Evolutionary conservation across 1,284 basidiomycete genomes (phyloP).

Genomic region (Moesziomyces globuligerus): DNA sequence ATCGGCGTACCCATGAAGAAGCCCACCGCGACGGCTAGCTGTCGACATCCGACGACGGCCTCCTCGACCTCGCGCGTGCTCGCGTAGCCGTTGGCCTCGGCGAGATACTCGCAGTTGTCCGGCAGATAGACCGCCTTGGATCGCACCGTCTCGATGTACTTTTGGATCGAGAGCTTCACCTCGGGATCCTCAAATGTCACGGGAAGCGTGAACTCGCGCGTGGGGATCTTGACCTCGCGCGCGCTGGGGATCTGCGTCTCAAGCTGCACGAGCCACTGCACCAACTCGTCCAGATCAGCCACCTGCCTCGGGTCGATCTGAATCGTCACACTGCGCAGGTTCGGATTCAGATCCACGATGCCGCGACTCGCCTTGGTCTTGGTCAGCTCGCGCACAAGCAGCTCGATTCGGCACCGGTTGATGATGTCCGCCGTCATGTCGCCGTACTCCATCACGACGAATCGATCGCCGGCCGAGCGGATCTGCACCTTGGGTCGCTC

Average conservation of each 20-base stretch:
- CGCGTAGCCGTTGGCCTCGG: slow-evolving; percentile 74
- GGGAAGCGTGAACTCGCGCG: slow-evolving; percentile 70
- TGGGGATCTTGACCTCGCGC: slow-evolving; percentile 65
- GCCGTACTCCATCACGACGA: slow-evolving; percentile 30
- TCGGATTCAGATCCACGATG: slow-evolving; percentile 19
- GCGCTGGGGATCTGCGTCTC: slow-evolving; percentile 70
- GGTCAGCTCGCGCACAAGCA: slow-evolving; percentile 66
- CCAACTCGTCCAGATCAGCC: slow-evolving; percentile 68
- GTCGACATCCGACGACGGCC: slow-evolving; percentile 47
- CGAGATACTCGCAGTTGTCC: slow-evolving; percentile 76
- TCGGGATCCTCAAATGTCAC: slow-evolving; percentile 75
- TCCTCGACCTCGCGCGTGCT: slow-evolving; percentile 64
- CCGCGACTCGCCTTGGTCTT: slow-evolving; percentile 68
- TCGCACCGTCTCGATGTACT: slow-evolving; percentile 73
- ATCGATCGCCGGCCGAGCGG: slow-evolving; percentile 30
- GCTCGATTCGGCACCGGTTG: slow-evolving; percentile 71
- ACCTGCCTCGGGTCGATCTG: slow-evolving; percentile 71
- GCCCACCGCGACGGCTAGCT: slow-evolving; percentile 59
- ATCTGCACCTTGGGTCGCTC: slow-evolving; percentile 19
- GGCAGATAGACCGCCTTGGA: slow-evolving; percentile 76
- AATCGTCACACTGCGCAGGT: slow-evolving; percentile 67
- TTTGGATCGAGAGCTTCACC: slow-evolving; percentile 72
- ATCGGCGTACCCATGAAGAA: slow-evolving; percentile 65
- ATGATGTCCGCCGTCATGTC: slow-evolving; percentile 47
- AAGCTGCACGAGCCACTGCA: slow-evolving; percentile 69